Conservation (phyloP, 2,329 filamentous ascomycete genomes). For the Nothophaeocryptopus gaeumannii region DNA sequence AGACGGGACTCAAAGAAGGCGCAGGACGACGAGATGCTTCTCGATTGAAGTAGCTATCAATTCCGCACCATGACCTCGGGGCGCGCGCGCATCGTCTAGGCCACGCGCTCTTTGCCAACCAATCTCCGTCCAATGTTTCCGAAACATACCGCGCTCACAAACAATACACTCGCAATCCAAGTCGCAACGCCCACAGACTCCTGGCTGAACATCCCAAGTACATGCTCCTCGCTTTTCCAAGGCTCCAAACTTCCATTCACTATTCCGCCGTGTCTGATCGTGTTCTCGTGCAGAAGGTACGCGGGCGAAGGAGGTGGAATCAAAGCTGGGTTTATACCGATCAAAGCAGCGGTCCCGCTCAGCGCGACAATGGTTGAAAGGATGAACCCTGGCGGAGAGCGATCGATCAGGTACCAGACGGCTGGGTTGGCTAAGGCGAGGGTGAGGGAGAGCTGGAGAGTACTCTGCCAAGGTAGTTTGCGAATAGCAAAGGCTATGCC, state of each 20-base stretch:
- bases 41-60: too few species aligned
- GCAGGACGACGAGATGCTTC: too few species aligned
- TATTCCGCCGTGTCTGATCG: slow-evolving; percentile 12
- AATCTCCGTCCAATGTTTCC: slow-evolving; percentile 87
- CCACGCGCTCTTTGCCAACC: slow-evolving; percentile 3
- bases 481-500: slow-evolving; percentile 80
- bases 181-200: slow-evolving; percentile 70
- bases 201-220: slow-evolving; percentile 54
- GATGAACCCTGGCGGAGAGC: slow-evolving; percentile 78
- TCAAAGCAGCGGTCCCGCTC: slow-evolving; percentile 68
- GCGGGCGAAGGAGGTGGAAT: slow-evolving; percentile 64
- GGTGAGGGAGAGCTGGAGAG: slow-evolving; percentile 86
- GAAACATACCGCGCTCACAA: slow-evolving; percentile 93
- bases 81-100: too few species aligned
- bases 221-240: slow-evolving; percentile 23
- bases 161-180: slow-evolving; percentile 91
- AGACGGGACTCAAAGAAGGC: too few species aligned
- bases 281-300: slow-evolving; percentile 30
- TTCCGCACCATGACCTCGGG: too few species aligned
- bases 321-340: slow-evolving; percentile 73
- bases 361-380: slow-evolving; percentile 73
- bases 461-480: slow-evolving; percentile 88
- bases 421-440: slow-evolving; percentile 89
- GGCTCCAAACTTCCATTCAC: slow-evolving; percentile 22
- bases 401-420: slow-evolving; percentile 94